These are phyloP conservation scores for Entophlyctis helioformis DNA, from an alignment of 192 early-diverging fungal genomes.

Conservation along the genomic window DNA sequence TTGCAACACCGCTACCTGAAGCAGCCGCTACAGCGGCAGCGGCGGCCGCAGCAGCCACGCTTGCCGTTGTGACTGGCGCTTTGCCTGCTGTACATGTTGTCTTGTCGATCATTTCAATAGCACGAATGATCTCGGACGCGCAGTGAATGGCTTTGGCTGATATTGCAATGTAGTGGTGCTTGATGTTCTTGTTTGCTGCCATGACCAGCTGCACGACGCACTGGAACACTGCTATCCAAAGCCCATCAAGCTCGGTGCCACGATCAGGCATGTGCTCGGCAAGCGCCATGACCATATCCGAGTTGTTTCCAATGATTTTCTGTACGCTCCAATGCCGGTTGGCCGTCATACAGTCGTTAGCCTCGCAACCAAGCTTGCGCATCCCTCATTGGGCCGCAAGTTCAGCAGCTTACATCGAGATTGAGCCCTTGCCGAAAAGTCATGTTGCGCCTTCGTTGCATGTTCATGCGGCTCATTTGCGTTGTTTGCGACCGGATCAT, in stretches of 20 bases:
- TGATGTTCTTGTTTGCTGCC: constrained; percentile 43
- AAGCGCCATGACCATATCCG: constrained; percentile 17
- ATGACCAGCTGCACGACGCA: constrained; percentile 34
- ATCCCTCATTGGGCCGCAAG: not conserved
- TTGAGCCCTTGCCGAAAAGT: too few species aligned
- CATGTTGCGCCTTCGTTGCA: too few species aligned
- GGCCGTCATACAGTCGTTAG: too few species aligned
- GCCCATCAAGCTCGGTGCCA: constrained; percentile 35
- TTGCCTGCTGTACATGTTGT: not conserved
- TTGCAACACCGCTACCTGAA: too few species aligned
- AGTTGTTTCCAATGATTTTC: constrained; percentile 26
- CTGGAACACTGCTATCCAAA: constrained; percentile 33
- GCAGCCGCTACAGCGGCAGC: constrained; percentile 1
- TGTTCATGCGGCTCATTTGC: too few species aligned
- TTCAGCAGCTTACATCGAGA: not conserved
- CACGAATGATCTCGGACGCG: constrained; percentile 25
- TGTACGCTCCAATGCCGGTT: constrained; percentile 6
- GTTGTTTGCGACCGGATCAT: too few species aligned
- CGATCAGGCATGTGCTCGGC: constrained; percentile 20
- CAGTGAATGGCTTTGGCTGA: constrained; percentile 35
- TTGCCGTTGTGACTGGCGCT: too few species aligned
- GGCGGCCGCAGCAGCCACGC: too few species aligned
- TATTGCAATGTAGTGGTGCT: constrained; percentile 35
- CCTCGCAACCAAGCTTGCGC: too few species aligned
- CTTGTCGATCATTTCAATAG: constrained; percentile 19